Base-by-base conservation (phyloP, 2,329 filamentous ascomycete species). In the Microsporum ferrugineum region DNA sequence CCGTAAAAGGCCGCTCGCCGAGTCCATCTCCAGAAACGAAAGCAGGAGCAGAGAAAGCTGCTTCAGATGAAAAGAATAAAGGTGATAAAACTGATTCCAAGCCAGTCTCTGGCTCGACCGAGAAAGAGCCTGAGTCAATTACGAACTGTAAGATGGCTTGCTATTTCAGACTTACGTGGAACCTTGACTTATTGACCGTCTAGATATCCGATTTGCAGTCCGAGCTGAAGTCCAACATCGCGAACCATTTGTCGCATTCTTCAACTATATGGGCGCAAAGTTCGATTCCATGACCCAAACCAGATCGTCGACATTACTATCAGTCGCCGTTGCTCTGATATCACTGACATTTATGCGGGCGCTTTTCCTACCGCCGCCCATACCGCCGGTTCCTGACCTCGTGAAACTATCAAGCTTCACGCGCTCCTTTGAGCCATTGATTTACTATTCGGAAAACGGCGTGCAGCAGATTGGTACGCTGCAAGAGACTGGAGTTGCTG, bases 371-470 rank as follows among this genome's bases (percentile, higher is more conserved):
- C 88, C 90, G 8, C 86, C 84, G 34, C 73, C 78, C 3, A 80
- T 82, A 41, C 84, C 80, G 10, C 83, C 88, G 0, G 86, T 88
- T 1, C 89, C 89, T 0, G 91, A 96, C 71, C 80, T 97, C 14
- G 87, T 96, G 71, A 96, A 95, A 72, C 87, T 96, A 29, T 91
- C 91, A 2, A 86, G 88, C 58, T 84, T 97, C 65, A 91, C 91
- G 57, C 89, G 89, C 68, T 90, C 90, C 7, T 95, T 96, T 70
- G 92, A 96, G 72, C 92, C 92, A 4, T 81, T 96, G 51, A 95
- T 97, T 64, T 94, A 94, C 77, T 96, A 95, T 71, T 95, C 91
- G 0, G 91, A 96, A 70, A 88, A 91, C 70, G 91, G 91, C 6
- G 86, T 91, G 49, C 83, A 86, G 41, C 91, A 96, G 70, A 90